phyloP scores from a whole-genome alignment of 805 yeast genomes.

The Lipomyces kockii region DNA sequence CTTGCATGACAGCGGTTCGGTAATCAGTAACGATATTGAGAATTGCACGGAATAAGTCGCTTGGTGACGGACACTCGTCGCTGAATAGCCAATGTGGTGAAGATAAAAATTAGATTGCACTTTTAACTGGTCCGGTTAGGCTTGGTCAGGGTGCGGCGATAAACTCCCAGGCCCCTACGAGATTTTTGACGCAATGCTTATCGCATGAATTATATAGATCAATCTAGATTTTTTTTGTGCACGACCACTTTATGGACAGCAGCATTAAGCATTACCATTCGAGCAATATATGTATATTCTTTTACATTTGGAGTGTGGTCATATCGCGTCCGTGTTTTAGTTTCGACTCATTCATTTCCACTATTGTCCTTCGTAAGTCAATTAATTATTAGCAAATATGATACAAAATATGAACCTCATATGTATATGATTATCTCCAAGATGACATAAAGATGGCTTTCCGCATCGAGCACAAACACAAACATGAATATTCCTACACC shows the following conservation, averaged over 20 bases:
- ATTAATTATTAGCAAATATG: not conserved
- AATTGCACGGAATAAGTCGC: not conserved
- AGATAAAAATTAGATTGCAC: not conserved
- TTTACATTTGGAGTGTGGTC: too few relatives aligned
- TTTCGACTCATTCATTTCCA: too few relatives aligned
- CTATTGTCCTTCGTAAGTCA: not conserved
- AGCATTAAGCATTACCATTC: too few relatives aligned
- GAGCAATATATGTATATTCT: too few relatives aligned
- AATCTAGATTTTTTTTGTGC: too few relatives aligned
- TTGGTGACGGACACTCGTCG: not conserved
- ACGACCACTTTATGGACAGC: too few relatives aligned
- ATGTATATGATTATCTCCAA: not conserved
- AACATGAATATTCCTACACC: not conserved
- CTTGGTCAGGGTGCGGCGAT: not conserved
- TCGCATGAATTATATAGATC: too few relatives aligned
- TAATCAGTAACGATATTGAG: not conserved
- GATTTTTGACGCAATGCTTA: too few relatives aligned
- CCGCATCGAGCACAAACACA: not conserved
- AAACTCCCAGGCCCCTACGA: not conserved
- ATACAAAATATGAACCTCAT: not conserved
- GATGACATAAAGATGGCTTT: not conserved
- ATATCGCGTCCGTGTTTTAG: too few relatives aligned
- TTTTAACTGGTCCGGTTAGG: not conserved
- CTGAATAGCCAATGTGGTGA: not conserved
- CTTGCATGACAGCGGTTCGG: not conserved